phyloP scores from a whole-genome alignment of 495 filamentous ascomycete genomes.

The Neurospora tetrasperma region DNA sequence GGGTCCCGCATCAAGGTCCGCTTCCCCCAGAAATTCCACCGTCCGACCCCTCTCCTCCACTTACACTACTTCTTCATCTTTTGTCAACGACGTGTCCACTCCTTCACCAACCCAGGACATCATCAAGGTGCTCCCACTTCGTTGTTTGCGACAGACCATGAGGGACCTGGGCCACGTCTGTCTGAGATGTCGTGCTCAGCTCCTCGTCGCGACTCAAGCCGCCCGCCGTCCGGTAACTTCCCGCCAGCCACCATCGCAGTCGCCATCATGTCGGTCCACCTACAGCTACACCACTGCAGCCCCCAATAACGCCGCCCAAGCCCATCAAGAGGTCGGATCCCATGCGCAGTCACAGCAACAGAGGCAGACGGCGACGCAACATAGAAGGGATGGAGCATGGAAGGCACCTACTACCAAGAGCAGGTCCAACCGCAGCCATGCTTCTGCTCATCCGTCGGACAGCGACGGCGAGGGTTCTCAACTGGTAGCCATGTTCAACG shows the following conservation, averaged over 20 bases:
- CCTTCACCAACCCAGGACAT: neutral
- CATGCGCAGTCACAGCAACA: neutral
- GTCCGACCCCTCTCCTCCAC: neutral
- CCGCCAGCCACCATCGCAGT: neutral
- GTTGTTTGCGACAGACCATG: conserved; percentile 7
- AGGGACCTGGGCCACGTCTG: conserved; percentile 20
- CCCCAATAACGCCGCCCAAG: neutral
- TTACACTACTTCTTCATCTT: neutral
- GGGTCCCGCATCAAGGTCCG: neutral
- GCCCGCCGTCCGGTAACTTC: neutral
- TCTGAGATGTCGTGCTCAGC: conserved; percentile 17
- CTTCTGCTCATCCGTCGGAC: neutral
- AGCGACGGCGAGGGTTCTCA: conserved; percentile 2
- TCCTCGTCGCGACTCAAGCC: conserved; percentile 5
- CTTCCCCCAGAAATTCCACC: neutral
- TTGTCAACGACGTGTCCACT: neutral
- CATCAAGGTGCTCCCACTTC: neutral
- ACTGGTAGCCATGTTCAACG: conserved; percentile 9
- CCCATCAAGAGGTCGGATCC: neutral
- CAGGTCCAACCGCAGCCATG: conserved; percentile 1
- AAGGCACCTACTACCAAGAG: neutral
- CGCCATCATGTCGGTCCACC: neutral
- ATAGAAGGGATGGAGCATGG: neutral
- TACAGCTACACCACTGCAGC: conserved; percentile 1
- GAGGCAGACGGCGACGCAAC: neutral